These are phyloP conservation scores for Helotiales sp. DNA, from an alignment of 2,329 filamentous ascomycete species.

Conservation along the genomic window DNA sequence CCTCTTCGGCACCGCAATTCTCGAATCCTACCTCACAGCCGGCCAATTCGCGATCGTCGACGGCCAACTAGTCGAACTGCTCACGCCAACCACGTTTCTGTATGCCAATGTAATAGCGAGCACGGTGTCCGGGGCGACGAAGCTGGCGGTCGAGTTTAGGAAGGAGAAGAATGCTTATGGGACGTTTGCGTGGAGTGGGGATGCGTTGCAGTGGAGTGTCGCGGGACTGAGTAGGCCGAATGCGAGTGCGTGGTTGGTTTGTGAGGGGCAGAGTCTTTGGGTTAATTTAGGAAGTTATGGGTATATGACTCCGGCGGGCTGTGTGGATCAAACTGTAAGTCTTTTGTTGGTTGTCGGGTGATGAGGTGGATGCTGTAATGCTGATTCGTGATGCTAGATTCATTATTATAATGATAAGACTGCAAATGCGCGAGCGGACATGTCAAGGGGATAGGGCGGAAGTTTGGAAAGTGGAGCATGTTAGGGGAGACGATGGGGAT, in stretches of 20 bases:
- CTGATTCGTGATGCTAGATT: slow-evolving; percentile 42
- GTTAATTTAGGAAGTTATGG: slow-evolving; percentile 64
- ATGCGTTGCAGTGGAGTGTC: slow-evolving; percentile 60
- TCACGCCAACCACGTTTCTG: slow-evolving; percentile 16
- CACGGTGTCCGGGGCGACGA: slow-evolving; percentile 48
- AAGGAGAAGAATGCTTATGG: slow-evolving; percentile 58
- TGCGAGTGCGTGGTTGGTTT: slow-evolving; percentile 63
- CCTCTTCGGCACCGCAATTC: slow-evolving; percentile 53
- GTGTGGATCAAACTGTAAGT: slow-evolving; percentile 62
- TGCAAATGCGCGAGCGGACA: slow-evolving; percentile 11
- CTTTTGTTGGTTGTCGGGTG: background rate
- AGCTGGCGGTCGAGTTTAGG: slow-evolving; percentile 57
- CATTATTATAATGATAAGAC: slow-evolving; percentile 48
- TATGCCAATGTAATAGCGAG: slow-evolving; percentile 42
- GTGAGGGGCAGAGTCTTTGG: slow-evolving; percentile 55
- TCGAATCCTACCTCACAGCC: slow-evolving; percentile 57
- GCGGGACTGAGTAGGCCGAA: slow-evolving; percentile 57
- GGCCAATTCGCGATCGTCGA: slow-evolving; percentile 62
- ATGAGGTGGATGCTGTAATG: background rate
- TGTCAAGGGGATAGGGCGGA: background rate
- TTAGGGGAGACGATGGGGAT: background rate
- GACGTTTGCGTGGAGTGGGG: slow-evolving; percentile 61
- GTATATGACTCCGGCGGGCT: slow-evolving; percentile 62
- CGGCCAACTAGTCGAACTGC: slow-evolving; percentile 53
- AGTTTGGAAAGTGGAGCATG: background rate